phyloP scores from a whole-genome alignment of 169 alveolate species.

The Besnoitia besnoiti region DNA sequence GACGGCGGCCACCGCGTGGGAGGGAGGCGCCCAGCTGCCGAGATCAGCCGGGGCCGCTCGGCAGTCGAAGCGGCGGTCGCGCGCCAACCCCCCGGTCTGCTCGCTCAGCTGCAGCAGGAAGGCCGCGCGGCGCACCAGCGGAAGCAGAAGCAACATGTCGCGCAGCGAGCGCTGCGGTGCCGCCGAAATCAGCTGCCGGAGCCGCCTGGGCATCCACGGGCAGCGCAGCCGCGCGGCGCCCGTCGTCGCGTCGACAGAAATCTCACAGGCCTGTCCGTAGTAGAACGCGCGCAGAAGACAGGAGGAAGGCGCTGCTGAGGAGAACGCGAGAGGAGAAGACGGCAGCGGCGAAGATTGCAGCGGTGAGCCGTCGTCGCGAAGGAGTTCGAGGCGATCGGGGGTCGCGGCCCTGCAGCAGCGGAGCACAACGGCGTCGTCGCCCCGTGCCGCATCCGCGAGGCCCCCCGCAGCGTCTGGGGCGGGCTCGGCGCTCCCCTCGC shows the following conservation, averaged over 20 bases:
- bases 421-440: not conserved
- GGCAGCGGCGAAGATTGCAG: not conserved
- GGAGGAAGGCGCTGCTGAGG: not conserved
- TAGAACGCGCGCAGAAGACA: slow-evolving; percentile 14
- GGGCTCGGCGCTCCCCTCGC: not conserved
- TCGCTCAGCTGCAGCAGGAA: slow-evolving; percentile 19
- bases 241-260: slow-evolving; percentile 16
- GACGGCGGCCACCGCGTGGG: not conserved
- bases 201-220: slow-evolving; percentile 60
- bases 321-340: not conserved
- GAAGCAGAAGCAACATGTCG: slow-evolving; percentile 55
- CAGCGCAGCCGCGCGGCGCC: slow-evolving; percentile 57
- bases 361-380: not conserved
- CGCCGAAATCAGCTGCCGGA: slow-evolving; percentile 52
- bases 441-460: no score
- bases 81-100: slow-evolving; percentile 24
- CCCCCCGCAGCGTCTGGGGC: not conserved
- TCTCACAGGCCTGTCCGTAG: slow-evolving; percentile 13
- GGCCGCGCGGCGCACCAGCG: slow-evolving; percentile 58
- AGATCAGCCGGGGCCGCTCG: not conserved
- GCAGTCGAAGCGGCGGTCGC: not conserved
- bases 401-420: not conserved
- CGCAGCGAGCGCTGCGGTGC: not conserved
- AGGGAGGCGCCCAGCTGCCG: not conserved
- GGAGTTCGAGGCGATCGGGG: not conserved